These are phyloP conservation scores for Sporothrix pallida DNA, from an alignment of 2,329 filamentous ascomycete species.

Conservation along the genomic window DNA sequence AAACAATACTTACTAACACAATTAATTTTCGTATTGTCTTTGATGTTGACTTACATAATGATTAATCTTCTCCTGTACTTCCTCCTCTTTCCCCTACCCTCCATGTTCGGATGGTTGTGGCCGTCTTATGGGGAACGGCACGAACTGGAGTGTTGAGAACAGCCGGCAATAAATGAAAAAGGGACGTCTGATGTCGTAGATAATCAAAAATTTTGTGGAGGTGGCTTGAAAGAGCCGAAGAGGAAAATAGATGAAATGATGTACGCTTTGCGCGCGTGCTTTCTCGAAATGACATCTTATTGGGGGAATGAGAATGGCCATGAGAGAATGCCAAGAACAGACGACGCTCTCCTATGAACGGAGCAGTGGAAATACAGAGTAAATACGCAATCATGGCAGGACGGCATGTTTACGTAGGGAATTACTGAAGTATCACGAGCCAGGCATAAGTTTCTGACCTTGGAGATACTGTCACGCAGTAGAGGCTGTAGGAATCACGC, in stretches of 20 bases:
- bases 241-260: background rate
- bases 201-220: background rate
- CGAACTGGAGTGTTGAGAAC: background rate
- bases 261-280: background rate
- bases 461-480: background rate
- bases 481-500: background rate
- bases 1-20: too few species aligned
- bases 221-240: conserved; percentile 12
- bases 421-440: background rate
- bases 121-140: conserved; percentile 3
- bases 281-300: background rate
- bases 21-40: too few species aligned
- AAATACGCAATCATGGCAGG: background rate
- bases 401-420: background rate
- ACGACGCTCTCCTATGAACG: background rate
- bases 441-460: background rate
- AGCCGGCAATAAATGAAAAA: background rate
- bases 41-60: background rate
- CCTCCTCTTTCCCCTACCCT: background rate
- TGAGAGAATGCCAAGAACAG: background rate
- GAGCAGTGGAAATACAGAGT: background rate
- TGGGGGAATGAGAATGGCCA: background rate
- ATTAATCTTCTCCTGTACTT: background rate
- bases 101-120: conserved; percentile 45
- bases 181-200: background rate